Evolutionary conservation across 305 asterid genomes (phyloP), one percentile per base, ranked within the genome.

Genomic region (Coffea humblotiana): DNA sequence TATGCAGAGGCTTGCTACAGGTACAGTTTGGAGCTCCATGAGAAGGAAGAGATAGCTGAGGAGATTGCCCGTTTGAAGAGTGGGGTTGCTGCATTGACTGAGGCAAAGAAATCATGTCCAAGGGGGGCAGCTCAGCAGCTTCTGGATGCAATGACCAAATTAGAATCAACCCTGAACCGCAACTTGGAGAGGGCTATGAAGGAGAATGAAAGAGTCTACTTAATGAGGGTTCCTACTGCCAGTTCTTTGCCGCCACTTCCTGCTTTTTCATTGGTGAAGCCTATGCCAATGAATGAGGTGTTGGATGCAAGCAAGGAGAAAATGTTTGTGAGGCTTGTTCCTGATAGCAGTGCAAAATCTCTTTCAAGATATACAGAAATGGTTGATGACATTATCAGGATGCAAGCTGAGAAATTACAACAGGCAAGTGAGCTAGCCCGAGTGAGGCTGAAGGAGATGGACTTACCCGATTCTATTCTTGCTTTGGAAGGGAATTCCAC

Each of bases 361-460:
- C 94, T 96, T 80, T 96, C 99, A 29, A 91, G 97, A 87, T 96
- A 96, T 87, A 94, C 99, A 2, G 97, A 94, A 86, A 91, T 94
- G 97, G 97, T 94, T 79, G 99, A 96, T 89, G 95, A 91, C 67
- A 80, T 96, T 84, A 94, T 88, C 74, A 89, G 99, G 88, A 88
- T 91, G 66, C 99, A 94, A 85, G 98, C 99, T 80, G 99, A 96
- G 91, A 94, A 92, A 81, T 88, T 96, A 88, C 99, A 90, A 88
- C 97, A 92, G 85, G 99, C 97, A 82, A 96, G 98, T 89, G 99
- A 94, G 85, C 86, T 96, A 74, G 97, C 99, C 72, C 94, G 99
- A 58, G 98, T 94, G 85, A 94, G 95, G 83, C 91, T 96, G 71
- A 96, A 88, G 87, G 99, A 96, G 88, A 94, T 96, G 98, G 98